Evolutionary conservation across 2,329 filamentous ascomycete species (phyloP), one percentile per base, ranked within the genome.

Genomic region (Madurella fahalii): DNA sequence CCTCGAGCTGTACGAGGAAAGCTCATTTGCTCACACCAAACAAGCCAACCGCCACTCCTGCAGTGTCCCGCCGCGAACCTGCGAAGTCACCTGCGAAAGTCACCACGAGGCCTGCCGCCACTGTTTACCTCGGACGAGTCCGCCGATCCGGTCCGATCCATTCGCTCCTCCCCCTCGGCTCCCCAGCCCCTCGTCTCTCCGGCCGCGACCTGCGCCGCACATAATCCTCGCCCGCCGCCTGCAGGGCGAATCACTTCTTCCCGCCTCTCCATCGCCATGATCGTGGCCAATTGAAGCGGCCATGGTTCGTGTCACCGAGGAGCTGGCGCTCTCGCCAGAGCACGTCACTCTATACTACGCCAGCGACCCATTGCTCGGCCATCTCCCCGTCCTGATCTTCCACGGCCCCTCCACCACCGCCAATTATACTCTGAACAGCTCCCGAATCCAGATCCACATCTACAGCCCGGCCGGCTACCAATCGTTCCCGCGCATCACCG

Each of bases 361-460:
- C 64, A 87, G 85, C 69, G 94, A 99, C 72, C 84, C 90, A 58
- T 77, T 92, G 61, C 85, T 95, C 53, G 86, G 86, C 71, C 82
- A 92, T 74, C 79, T 91, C 59, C 85, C 92, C 49, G 79, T 97
- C 64, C 80, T 97, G 63, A 81, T 96, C 71, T 96, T 97, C 78
- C 90, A 96, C 71, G 93, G 93, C 13, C 84, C 91, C 15, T 93
- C 93, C 45, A 91, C 92, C 31, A 95, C 90, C 42, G 86, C 89
- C 65, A 95, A 95, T 73, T 88, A 87, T 62, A 90, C 85, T 47
- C 84, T 86, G 66, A 95, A 90, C 73, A 93, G 88, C 73, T 96
- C 93, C 59, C 88, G 94, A 71, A 92, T 97, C 63, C 93, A 97
- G 75, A 83, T 94, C 61, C 94, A 97, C 72, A 83, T 99, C 72